Base-by-base conservation (phyloP, 2,329 filamentous ascomycete genomes). In the Gaeumannomyces sp. region DNA sequence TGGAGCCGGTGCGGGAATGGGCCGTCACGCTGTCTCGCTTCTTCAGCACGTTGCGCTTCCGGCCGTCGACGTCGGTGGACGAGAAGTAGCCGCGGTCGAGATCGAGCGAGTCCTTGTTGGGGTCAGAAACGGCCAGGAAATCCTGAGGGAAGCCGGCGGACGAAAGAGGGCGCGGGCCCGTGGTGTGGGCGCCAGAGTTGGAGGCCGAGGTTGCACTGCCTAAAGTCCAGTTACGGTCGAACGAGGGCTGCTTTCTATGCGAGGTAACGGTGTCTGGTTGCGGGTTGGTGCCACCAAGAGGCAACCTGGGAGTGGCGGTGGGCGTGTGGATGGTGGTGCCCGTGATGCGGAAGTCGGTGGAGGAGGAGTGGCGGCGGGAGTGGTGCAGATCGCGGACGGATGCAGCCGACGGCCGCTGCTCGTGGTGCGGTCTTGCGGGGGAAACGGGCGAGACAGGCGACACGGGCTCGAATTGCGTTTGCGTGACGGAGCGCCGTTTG, bases 71-170 rank as follows among this genome's bases (percentile, higher is more conserved):
- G 72, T 98, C 94, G 22, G 90, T 90, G 3, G 93, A 92, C 10
- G 94, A 97, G 73, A 97, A 97, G 75, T 98, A 98, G 29, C 93
- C 94, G 50, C 92, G 86, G 71, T 98, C 95, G 22, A 92, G 76
- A 67, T 96, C 91, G 29, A 80, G 76, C 11, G 80, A 80, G 66
- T 85, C 82, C 67, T 79, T 79, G 16, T 68, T 74, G 10, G 75
- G 70, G 22, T 77, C 77, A 1, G 78, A 77, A 28, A 72, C 72
- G 28, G 75, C 74, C 61, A 77, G 63, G 8, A 77, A 70, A 64
- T 84, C 82, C 35, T 81, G 79, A 13, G 61, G 53, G 38, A 82
- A 71, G 19, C 81, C 83, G 22, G 82, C 76, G 3, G 83, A 84
- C 4, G 84, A 86, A 27, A 85, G 73, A 5, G 84, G 84, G 10